Percentiles rank a stretch among this genome's conserved stretches.
Evolutionary conservation across 2,329 filamentous ascomycete species (phyloP).

Genomic region (Colletotrichum musae): DNA sequence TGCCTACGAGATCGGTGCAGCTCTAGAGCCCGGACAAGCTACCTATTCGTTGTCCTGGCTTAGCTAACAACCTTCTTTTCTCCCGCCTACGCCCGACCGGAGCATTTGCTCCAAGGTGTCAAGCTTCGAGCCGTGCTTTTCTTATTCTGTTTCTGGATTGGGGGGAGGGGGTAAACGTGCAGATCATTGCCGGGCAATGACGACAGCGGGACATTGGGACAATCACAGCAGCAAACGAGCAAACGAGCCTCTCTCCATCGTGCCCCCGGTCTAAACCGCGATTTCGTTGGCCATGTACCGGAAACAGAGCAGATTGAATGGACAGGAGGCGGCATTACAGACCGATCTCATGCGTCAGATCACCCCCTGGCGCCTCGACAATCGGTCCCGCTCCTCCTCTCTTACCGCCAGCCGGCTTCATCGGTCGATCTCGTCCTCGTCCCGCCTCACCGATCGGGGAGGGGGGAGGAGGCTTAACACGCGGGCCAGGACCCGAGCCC

Average conservation of each 20-base stretch:
- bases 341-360: background rate
- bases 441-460: constrained; percentile 19
- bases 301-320: too few relatives aligned
- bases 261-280: background rate
- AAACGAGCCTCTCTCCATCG: background rate
- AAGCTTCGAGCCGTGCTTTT: constrained; percentile 6
- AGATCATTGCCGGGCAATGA: constrained; percentile 9
- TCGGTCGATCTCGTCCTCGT: constrained; percentile 19
- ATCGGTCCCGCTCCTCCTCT: background rate
- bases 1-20: too few relatives aligned
- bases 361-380: background rate
- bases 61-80: background rate
- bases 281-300: too few relatives aligned
- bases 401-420: constrained; percentile 4
- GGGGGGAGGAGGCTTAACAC: background rate
- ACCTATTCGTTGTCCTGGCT: too few relatives aligned
- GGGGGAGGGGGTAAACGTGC: too few relatives aligned
- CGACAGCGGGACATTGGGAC: background rate
- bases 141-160: constrained; percentile 11
- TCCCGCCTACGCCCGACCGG: too few relatives aligned
- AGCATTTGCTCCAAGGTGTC: background rate
- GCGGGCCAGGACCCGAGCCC: background rate
- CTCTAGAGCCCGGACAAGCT: too few relatives aligned
- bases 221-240: background rate
- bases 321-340: background rate